These are phyloP conservation scores for Pythium volutum DNA, from an alignment of 352 stramenopile species.

Conservation along the genomic window DNA sequence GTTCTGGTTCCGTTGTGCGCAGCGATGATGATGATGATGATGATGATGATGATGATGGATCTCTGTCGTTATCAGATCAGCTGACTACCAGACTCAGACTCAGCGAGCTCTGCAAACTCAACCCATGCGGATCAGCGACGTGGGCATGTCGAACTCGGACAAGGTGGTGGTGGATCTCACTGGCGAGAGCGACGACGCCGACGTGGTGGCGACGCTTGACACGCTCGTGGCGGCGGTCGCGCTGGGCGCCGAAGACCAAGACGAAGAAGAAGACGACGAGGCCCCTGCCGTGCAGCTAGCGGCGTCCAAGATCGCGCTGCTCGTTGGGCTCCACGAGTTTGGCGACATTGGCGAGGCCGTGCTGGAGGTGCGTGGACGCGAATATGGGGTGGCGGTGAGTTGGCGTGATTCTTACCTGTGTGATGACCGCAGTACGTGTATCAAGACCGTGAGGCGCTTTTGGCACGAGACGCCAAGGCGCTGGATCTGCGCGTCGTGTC, in stretches of 20 bases:
- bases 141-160: neutral
- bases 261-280: neutral
- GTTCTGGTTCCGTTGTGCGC: too few species aligned
- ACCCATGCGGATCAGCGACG: neutral
- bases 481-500: slow-evolving; percentile 49
- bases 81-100: neutral
- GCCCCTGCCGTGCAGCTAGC: slow-evolving; percentile 45
- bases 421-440: slow-evolving; percentile 46
- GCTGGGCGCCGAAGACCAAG: neutral
- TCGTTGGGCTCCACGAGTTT: slow-evolving; percentile 73
- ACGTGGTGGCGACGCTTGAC: neutral
- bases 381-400: neutral
- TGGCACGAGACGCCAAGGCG: slow-evolving; percentile 41
- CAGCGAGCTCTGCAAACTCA: neutral
- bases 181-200: neutral
- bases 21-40: neutral
- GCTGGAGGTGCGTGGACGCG: slow-evolving; percentile 27
- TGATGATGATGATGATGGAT: neutral
- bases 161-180: slow-evolving; percentile 1
- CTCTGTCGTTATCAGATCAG: neutral
- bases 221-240: neutral
- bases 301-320: slow-evolving; percentile 66
- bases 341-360: slow-evolving; percentile 50
- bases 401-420: neutral
- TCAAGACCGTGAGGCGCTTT: slow-evolving; percentile 53